Evolutionary conservation across 202 grass and related monocot species (phyloP).

Genomic region (Schoenoplectus triqueter): DNA sequence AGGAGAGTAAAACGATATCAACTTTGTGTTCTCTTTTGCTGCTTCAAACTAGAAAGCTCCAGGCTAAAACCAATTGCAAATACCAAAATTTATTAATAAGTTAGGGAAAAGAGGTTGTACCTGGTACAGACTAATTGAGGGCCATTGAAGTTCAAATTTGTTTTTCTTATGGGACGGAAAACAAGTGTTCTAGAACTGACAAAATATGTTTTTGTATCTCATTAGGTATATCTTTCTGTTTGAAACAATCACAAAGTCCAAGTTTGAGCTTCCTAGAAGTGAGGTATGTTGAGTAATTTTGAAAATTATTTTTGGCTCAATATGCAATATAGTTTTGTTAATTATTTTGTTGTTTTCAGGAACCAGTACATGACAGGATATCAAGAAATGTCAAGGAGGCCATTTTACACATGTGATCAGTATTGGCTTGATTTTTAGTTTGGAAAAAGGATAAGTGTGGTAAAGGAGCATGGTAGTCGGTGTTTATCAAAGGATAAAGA

Average conservation of each 20-base stretch:
- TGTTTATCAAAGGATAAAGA: not conserved
- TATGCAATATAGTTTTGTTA: conserved; percentile 4
- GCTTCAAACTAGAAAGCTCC: not conserved
- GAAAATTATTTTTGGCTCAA: conserved; percentile 21
- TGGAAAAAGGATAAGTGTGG: not conserved
- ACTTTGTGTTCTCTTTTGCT: not conserved
- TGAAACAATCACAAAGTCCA: conserved; percentile 77
- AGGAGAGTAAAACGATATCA: not conserved
- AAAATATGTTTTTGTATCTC: not conserved
- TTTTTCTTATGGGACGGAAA: not conserved
- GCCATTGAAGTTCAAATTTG: not conserved
- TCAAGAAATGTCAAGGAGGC: conserved; percentile 76
- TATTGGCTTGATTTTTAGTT: not conserved
- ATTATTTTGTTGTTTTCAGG: conserved; percentile 53
- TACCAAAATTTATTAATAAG: not conserved
- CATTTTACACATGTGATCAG: conserved; percentile 49
- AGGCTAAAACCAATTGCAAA: not conserved
- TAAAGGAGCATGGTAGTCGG: not conserved
- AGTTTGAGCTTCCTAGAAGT: conserved; percentile 65
- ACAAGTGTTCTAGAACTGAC: not conserved
- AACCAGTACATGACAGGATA: conserved; percentile 78
- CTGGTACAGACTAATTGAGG: not conserved
- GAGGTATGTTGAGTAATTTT: conserved; percentile 48
- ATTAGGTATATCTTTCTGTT: conserved; percentile 91
- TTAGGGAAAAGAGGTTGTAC: not conserved